Percentiles rank a stretch among this genome's conserved stretches.
Evolutionary conservation across 805 yeast genomes (phyloP).

Genomic region (Ogataea kodamae): DNA sequence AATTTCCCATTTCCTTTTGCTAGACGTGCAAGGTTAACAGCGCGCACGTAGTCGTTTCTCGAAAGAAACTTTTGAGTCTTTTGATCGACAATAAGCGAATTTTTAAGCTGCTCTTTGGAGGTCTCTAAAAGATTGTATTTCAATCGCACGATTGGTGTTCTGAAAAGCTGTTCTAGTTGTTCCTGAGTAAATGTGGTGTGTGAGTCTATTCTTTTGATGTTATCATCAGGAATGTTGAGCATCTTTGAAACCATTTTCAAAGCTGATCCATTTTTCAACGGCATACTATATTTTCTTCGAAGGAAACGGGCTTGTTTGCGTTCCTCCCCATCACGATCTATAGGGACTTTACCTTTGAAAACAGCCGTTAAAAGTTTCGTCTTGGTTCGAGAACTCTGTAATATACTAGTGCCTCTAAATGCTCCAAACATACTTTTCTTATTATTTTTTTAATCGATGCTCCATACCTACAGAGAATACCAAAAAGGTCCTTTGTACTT

Average conservation of each 20-base stretch:
- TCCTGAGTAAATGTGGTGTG: conserved; percentile 24
- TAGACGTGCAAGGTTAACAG: conserved; percentile 31
- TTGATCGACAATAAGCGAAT: conserved; percentile 51
- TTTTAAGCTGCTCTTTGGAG: conserved; percentile 52
- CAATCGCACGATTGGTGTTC: conserved; percentile 38
- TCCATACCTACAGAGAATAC: conserved; percentile 8
- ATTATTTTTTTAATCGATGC: conserved; percentile 2
- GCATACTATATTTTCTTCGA: conserved; percentile 21
- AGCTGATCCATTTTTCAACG: conserved; percentile 30
- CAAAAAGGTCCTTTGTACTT: conserved; percentile 20
- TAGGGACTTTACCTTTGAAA: conserved; percentile 7
- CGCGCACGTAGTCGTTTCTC: conserved; percentile 49
- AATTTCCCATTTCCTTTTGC: conserved; percentile 45
- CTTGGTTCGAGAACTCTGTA: conserved; percentile 8
- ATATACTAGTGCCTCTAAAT: conserved; percentile 3
- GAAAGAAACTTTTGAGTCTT: conserved; percentile 52
- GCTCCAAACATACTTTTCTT: conserved; percentile 2
- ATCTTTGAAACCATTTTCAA: conserved; percentile 20
- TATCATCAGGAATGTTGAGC: conserved; percentile 18
- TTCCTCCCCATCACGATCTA: conserved; percentile 7
- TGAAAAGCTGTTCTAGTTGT: conserved; percentile 26
- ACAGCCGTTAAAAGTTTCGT: conserved; percentile 17
- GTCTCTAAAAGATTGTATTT: conserved; percentile 56
- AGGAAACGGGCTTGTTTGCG: conserved; percentile 11
- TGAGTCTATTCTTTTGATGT: conserved; percentile 23